Percentiles rank a stretch among this genome's conserved stretches.
Evolutionary conservation across 352 stramenopile genomes (phyloP).

Genomic region (Halophytophthora polymorphica): DNA sequence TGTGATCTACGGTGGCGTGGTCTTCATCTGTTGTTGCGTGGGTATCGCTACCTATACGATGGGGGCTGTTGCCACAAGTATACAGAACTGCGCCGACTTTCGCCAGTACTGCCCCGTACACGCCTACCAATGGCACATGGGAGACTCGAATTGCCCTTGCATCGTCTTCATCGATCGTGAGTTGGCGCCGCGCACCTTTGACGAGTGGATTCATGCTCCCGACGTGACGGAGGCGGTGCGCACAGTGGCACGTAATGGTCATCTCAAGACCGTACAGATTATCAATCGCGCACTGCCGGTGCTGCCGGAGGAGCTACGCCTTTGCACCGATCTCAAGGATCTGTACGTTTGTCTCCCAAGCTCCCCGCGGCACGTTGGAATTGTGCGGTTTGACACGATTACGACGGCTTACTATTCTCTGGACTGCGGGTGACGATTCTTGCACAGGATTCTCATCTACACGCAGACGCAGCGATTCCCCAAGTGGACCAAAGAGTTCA

Average conservation of each 20-base stretch:
- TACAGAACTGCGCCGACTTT: constrained; percentile 24
- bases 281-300: constrained; percentile 32
- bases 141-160: constrained; percentile 23
- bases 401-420: neutral
- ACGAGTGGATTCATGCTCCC: constrained; percentile 31
- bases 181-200: constrained; percentile 19
- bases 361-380: neutral
- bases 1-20: constrained; percentile 24
- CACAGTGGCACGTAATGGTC: constrained; percentile 20
- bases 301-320: constrained; percentile 28
- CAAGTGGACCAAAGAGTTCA: constrained; percentile 26
- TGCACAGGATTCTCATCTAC: constrained; percentile 29
- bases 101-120: constrained; percentile 31
- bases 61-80: constrained; percentile 22
- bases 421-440: neutral
- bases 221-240: constrained; percentile 30
- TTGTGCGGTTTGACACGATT: neutral
- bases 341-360: constrained; percentile 7
- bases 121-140: constrained; percentile 38
- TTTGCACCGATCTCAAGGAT: constrained; percentile 24
- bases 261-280: constrained; percentile 39
- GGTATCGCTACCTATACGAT: constrained; percentile 31
- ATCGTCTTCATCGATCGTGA: constrained; percentile 35
- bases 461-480: constrained; percentile 25
- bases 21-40: constrained; percentile 41